phyloP scores from a whole-genome alignment of 139 green algal species.

The Haematococcus lacustris region DNA sequence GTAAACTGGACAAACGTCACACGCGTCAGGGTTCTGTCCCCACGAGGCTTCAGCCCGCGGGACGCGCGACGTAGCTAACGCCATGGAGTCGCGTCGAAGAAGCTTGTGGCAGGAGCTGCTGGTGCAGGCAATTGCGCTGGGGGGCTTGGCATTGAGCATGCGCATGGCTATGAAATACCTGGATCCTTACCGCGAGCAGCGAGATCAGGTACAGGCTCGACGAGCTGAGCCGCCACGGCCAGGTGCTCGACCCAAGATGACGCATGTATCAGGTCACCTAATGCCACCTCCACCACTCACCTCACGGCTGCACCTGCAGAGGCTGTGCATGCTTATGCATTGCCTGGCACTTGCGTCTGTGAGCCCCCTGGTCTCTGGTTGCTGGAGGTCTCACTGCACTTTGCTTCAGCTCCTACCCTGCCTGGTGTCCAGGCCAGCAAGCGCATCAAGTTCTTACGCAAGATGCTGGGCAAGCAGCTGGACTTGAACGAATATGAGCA shows the following conservation, averaged over 20 bases:
- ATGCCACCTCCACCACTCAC: no score
- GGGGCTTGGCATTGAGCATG: slow-evolving; percentile 1
- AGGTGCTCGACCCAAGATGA: neutral
- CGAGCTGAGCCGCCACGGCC: neutral
- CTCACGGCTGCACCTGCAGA: no score
- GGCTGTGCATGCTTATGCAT: no score
- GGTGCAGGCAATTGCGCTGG: neutral
- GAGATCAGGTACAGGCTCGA: neutral
- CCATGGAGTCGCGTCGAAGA: no score
- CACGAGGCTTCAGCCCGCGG: no score
- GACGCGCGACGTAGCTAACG: no score
- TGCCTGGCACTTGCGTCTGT: no score
- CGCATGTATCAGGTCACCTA: no score
- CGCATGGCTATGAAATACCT: slow-evolving; percentile 5
- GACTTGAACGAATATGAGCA: slow-evolving; percentile 55
- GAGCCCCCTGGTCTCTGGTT: neutral
- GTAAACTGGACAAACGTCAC: no score
- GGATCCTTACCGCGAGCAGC: neutral
- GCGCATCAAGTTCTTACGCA: slow-evolving; percentile 23
- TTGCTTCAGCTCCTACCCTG: neutral
- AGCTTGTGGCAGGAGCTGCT: no score
- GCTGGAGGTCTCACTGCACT: neutral
- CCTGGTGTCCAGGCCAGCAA: slow-evolving; percentile 32
- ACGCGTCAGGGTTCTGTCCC: no score
- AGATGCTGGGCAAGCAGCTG: slow-evolving; percentile 30